Evolutionary conservation across 768 basidiomycete genomes (phyloP).

Genomic region (Dentipellis fragilis): DNA sequence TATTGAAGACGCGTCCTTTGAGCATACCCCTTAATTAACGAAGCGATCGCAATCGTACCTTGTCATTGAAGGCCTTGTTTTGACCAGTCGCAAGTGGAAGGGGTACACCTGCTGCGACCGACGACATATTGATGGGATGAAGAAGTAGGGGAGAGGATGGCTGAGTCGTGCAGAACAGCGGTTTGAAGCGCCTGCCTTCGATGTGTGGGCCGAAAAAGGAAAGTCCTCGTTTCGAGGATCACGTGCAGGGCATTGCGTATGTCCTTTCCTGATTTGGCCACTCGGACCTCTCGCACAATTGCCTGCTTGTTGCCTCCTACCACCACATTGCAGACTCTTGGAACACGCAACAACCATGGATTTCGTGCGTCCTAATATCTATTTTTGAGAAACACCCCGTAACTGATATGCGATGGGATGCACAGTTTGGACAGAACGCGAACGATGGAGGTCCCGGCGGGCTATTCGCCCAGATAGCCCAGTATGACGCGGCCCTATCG

Average conservation of each 20-base stretch:
- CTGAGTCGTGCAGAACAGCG: not conserved
- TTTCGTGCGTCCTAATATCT: conserved; percentile 20
- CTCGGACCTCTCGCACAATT: not conserved
- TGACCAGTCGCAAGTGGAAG: not conserved
- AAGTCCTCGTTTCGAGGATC: not conserved
- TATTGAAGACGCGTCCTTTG: conserved; percentile 29
- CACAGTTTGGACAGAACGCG: conserved; percentile 9
- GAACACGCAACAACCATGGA: conserved; percentile 21
- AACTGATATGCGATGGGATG: not conserved
- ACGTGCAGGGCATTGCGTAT: not conserved
- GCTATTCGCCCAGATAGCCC: conserved; percentile 56
- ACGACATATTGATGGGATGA: conserved; percentile 4
- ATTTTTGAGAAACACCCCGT: not conserved
- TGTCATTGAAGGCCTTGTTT: conserved; percentile 63
- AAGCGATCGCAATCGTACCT: conserved; percentile 30
- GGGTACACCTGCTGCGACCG: conserved; percentile 8
- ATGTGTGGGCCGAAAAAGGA: not conserved
- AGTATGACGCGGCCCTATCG: conserved; percentile 27
- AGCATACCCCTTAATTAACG: conserved; percentile 4
- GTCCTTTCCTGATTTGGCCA: not conserved
- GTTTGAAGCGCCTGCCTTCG: not conserved
- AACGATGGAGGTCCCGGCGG: conserved; percentile 43
- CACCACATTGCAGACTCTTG: not conserved
- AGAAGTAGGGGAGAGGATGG: not conserved
- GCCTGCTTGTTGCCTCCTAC: not conserved